Conservation (phyloP, 139 green algal genomes). For the Edaphochlamys debaryana region DNA sequence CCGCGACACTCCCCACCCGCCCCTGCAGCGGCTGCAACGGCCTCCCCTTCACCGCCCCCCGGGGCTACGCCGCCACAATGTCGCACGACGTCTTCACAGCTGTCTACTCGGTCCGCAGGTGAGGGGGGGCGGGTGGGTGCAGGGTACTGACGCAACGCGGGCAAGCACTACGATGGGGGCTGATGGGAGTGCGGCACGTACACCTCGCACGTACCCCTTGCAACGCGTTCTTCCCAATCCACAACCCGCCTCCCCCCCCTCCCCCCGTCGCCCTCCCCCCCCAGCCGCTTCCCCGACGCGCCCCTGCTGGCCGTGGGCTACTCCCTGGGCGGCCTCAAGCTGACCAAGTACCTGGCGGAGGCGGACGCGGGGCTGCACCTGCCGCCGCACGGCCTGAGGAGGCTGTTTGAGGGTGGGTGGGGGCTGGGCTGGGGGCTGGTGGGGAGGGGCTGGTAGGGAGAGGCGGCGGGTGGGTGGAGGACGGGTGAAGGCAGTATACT, state of each 20-base stretch:
- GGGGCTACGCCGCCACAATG: conserved; percentile 64
- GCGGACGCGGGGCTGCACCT: conserved; percentile 63
- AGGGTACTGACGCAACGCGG: too few species aligned
- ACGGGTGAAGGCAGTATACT: too few species aligned
- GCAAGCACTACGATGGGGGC: too few species aligned
- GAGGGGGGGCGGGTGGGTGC: conserved; percentile 8
- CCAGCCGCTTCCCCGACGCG: conserved; percentile 66
- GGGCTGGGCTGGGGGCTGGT: too few species aligned
- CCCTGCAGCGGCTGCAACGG: conserved; percentile 72
- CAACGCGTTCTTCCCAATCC: background rate
- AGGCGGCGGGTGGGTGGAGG: too few species aligned
- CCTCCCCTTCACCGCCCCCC: conserved; percentile 63
- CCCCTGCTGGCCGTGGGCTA: conserved; percentile 76
- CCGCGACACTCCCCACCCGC: too few species aligned
- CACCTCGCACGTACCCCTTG: background rate
- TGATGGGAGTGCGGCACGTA: background rate
- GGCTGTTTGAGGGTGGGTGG: too few species aligned
- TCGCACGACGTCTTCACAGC: conserved; percentile 66
- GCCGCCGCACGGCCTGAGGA: background rate
- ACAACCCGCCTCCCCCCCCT: background rate
- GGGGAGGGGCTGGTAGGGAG: too few species aligned
- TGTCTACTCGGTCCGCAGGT: conserved; percentile 58
- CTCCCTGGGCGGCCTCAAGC: conserved; percentile 76
- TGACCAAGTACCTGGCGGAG: conserved; percentile 82
- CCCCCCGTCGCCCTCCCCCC: background rate